Conservation (phyloP, 805 yeast genomes). For the Groenewaldozyma salmanticensis region DNA sequence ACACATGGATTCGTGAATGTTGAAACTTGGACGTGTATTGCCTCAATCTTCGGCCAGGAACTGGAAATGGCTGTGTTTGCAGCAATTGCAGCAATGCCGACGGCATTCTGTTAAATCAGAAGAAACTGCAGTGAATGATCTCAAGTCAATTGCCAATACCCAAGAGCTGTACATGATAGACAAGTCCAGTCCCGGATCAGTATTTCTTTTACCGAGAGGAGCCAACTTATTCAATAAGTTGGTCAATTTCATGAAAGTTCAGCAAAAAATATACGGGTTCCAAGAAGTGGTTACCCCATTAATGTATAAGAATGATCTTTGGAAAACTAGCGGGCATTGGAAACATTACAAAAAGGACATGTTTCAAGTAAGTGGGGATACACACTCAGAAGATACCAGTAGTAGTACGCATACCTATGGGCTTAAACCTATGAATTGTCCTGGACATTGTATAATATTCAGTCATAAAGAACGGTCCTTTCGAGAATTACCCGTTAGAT, state of each 20-base stretch:
- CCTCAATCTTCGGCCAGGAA: too few species aligned
- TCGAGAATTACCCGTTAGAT: slow-evolving; percentile 76
- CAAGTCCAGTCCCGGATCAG: slow-evolving; percentile 79
- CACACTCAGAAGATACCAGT: slow-evolving; percentile 26
- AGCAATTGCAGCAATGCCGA: too few species aligned
- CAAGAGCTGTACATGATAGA: slow-evolving; percentile 77
- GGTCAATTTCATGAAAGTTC: slow-evolving; percentile 73
- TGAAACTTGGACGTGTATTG: too few species aligned
- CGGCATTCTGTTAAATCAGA: too few species aligned
- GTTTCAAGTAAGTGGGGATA: slow-evolving; percentile 68
- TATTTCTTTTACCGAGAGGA: slow-evolving; percentile 89
- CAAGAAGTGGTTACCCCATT: slow-evolving; percentile 90
- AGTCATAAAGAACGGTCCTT: slow-evolving; percentile 68
- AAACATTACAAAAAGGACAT: slow-evolving; percentile 87
- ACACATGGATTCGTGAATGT: too few species aligned
- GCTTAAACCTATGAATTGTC: slow-evolving; percentile 71
- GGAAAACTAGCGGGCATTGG: slow-evolving; percentile 97
- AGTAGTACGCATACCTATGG: slow-evolving; percentile 51
- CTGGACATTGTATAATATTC: slow-evolving; percentile 76
- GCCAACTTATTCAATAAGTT: slow-evolving; percentile 75
- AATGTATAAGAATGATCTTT: slow-evolving; percentile 68
- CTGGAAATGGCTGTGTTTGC: too few species aligned
- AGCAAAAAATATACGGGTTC: slow-evolving; percentile 72
- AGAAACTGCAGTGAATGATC: slow-evolving; percentile 6
- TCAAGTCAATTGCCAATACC: slow-evolving; percentile 40